Evolutionary conservation across 2,329 filamentous ascomycete species (phyloP).

Genomic region (Laburnicola sp.): DNA sequence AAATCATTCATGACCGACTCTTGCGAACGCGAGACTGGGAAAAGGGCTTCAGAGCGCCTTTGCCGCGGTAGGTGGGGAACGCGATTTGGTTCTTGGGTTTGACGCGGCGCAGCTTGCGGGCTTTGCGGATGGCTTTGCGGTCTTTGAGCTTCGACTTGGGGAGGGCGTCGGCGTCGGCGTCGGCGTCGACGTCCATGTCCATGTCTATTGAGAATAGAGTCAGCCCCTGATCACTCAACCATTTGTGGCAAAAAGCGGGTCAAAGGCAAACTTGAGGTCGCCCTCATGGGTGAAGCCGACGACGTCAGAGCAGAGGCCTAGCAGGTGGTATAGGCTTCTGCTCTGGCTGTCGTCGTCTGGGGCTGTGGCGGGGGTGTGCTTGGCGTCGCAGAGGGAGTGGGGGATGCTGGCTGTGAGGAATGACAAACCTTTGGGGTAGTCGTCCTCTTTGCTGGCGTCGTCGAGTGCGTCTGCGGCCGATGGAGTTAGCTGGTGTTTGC

Average conservation of each 20-base stretch:
- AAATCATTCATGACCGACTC: constrained; percentile 28
- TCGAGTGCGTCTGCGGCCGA: constrained; percentile 2
- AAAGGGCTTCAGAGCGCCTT: constrained; percentile 42
- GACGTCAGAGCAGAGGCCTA: constrained; percentile 47
- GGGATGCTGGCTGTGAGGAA: constrained; percentile 36
- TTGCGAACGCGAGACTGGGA: constrained; percentile 35
- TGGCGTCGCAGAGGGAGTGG: constrained; percentile 24
- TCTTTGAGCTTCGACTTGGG: constrained; percentile 39
- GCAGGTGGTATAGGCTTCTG: constrained; percentile 41
- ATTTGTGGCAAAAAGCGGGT: constrained; percentile 35
- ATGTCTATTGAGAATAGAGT: constrained; percentile 40
- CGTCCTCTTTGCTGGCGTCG: constrained; percentile 8
- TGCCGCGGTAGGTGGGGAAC: constrained; percentile 41
- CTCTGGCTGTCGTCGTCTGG: constrained; percentile 25
- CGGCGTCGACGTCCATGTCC: constrained; percentile 40
- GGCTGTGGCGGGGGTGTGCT: constrained; percentile 11
- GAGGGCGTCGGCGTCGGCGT: constrained; percentile 25
- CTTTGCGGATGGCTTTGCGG: constrained; percentile 30
- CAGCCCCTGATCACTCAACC: constrained; percentile 41
- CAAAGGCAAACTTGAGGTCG: constrained; percentile 43
- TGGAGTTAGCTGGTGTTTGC: constrained; percentile 6
- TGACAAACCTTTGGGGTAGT: constrained; percentile 14
- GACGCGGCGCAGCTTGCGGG: constrained; percentile 43
- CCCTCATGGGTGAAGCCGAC: constrained; percentile 43
- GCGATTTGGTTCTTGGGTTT: constrained; percentile 47